Evolutionary conservation across 2,329 filamentous ascomycete genomes (phyloP).

Genomic region (Xylariaceae sp.): DNA sequence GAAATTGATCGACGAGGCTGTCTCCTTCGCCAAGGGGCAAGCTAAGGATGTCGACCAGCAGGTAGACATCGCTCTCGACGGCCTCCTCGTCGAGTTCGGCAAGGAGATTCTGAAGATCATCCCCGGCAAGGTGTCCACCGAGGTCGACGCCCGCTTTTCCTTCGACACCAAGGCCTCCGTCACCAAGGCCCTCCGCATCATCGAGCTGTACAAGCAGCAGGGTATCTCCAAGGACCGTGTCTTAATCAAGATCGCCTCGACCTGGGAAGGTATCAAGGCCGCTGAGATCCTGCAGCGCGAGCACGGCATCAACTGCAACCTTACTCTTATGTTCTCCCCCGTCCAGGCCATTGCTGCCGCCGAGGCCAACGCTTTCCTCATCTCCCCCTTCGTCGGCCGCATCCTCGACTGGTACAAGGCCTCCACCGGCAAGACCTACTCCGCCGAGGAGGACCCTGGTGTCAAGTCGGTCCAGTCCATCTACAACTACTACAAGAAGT

Average conservation of each 20-base stretch:
- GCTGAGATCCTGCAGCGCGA: slow-evolving; percentile 94
- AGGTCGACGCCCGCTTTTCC: slow-evolving; percentile 93
- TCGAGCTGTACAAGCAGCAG: slow-evolving; percentile 93
- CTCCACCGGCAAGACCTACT: slow-evolving; percentile 87
- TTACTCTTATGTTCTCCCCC: slow-evolving; percentile 97
- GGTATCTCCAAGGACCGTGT: slow-evolving; percentile 92
- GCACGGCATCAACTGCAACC: slow-evolving; percentile 96
- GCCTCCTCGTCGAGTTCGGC: slow-evolving; percentile 95
- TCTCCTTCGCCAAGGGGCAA: slow-evolving; percentile 79
- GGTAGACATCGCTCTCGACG: slow-evolving; percentile 87
- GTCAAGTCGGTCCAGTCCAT: slow-evolving; percentile 90
- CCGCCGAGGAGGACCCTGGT: slow-evolving; percentile 87
- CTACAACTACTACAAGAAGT: slow-evolving; percentile 99
- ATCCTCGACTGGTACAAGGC: slow-evolving; percentile 99
- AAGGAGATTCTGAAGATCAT: slow-evolving; percentile 96
- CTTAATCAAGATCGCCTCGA: slow-evolving; percentile 98
- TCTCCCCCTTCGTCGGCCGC: slow-evolving; percentile 97
- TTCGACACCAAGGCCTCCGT: slow-evolving; percentile 92
- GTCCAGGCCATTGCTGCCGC: slow-evolving; percentile 93
- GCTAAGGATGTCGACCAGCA: slow-evolving; percentile 69
- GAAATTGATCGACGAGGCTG: slow-evolving; percentile 80
- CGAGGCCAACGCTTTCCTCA: slow-evolving; percentile 93
- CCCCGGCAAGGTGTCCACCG: slow-evolving; percentile 96
- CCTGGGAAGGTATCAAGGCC: slow-evolving; percentile 99
- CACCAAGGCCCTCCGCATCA: slow-evolving; percentile 94